Conservation (phyloP, 768 basidiomycete genomes). For the Mycena vulgaris region DNA sequence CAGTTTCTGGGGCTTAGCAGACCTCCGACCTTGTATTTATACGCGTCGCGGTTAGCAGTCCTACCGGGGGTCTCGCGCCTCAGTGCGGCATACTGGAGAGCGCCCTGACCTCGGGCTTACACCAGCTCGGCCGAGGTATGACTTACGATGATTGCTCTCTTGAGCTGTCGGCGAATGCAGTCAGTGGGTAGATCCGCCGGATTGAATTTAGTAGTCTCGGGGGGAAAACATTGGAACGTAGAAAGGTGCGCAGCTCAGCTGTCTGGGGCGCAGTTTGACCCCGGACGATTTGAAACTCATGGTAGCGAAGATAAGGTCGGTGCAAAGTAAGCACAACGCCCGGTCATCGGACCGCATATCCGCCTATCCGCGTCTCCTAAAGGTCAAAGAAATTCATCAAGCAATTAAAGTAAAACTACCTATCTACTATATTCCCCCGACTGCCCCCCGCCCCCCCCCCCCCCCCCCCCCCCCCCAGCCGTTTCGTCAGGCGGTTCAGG, state of each 20-base stretch:
- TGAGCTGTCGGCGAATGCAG: neutral
- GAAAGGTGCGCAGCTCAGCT: constrained; percentile 11
- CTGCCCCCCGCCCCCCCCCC: too few species aligned
- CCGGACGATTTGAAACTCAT: constrained; percentile 7
- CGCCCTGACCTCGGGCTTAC: constrained; percentile 13
- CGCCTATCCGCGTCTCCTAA: constrained; percentile 4
- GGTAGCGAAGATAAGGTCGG: constrained; percentile 6
- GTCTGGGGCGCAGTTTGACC: neutral
- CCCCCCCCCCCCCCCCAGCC: too few species aligned
- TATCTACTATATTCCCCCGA: too few species aligned
- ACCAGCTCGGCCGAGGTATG: constrained; percentile 10
- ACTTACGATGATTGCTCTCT: neutral
- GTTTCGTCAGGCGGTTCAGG: too few species aligned
- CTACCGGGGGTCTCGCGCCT: neutral
- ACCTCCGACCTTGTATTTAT: constrained; percentile 11
- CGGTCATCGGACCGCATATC: neutral
- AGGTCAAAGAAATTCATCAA: too few species aligned
- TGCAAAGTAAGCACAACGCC: constrained; percentile 1
- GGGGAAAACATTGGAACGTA: neutral
- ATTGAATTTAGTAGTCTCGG: constrained; percentile 10
- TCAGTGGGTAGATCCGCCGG: constrained; percentile 1
- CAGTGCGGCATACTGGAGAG: constrained; percentile 1
- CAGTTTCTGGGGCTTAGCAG: constrained; percentile 5
- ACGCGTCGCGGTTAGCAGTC: constrained; percentile 1
- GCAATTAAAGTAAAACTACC: too few species aligned